Conservation (phyloP, 2,329 filamentous ascomycete genomes). For the Penicillium brevicompactum region DNA sequence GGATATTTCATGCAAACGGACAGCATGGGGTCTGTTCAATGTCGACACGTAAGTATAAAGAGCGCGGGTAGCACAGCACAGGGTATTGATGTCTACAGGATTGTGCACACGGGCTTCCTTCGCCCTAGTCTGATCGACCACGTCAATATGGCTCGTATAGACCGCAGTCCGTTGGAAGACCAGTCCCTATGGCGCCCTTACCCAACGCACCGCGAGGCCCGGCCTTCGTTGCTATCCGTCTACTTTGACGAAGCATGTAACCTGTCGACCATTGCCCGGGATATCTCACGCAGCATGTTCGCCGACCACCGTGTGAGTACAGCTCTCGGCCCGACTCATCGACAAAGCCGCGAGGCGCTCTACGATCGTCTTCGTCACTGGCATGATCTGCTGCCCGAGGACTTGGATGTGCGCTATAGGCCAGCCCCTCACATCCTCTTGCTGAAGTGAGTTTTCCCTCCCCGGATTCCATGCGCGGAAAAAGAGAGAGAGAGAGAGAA, state of each 20-base stretch:
- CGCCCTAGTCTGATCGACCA: constrained; percentile 37
- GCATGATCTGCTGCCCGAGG: constrained; percentile 32
- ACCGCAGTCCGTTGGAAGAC: constrained; percentile 18
- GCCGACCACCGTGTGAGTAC: constrained; percentile 13
- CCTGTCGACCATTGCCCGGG: constrained; percentile 37
- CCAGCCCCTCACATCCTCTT: constrained; percentile 39
- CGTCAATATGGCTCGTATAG: constrained; percentile 33
- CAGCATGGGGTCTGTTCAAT: constrained; percentile 42
- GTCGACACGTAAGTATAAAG: constrained; percentile 38
- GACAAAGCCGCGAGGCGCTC: constrained; percentile 30
- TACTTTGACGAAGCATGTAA: constrained; percentile 39
- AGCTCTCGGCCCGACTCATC: constrained; percentile 10
- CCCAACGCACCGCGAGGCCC: constrained; percentile 32
- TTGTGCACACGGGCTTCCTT: constrained; percentile 39
- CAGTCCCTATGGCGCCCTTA: constrained; percentile 34
- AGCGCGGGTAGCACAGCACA: background rate
- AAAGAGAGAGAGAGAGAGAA: no score
- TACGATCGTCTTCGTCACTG: constrained; percentile 34
- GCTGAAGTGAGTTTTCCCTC: constrained; percentile 25
- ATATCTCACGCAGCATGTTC: constrained; percentile 39
- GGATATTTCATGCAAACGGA: constrained; percentile 32
- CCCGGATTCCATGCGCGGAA: background rate
- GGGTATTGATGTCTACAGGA: constrained; percentile 17
- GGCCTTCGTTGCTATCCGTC: constrained; percentile 30
- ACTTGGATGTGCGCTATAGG: constrained; percentile 27